Percentiles rank a stretch among this genome's conserved stretches.
Evolutionary conservation across 2,329 filamentous ascomycete genomes (phyloP).

Genomic region (Talaromyces sp.): DNA sequence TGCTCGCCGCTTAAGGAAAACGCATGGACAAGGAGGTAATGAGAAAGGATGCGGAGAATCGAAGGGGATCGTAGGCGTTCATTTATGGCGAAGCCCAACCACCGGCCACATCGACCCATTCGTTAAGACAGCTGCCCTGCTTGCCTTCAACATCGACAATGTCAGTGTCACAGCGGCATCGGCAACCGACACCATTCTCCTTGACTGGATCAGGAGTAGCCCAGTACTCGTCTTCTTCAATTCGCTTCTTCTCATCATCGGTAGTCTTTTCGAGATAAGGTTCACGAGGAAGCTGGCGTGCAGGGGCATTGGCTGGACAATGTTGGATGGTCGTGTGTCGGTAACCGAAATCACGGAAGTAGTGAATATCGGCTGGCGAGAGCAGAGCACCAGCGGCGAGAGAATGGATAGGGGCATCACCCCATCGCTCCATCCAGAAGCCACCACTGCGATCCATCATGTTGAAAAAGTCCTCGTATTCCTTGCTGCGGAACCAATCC

Average conservation of each 20-base stretch:
- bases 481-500: conserved; percentile 95
- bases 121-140: conserved; percentile 87
- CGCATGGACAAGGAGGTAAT: conserved; percentile 32
- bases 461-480: conserved; percentile 96
- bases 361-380: conserved; percentile 82
- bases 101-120: conserved; percentile 97
- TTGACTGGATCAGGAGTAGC: conserved; percentile 81
- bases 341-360: conserved; percentile 98
- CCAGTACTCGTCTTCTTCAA: conserved; percentile 97
- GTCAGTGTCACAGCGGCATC: conserved; percentile 95
- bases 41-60: conserved; percentile 34
- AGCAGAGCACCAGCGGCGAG: conserved; percentile 90
- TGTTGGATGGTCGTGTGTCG: conserved; percentile 98
- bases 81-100: conserved; percentile 73
- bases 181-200: conserved; percentile 95
- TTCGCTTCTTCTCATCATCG: conserved; percentile 75
- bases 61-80: conserved; percentile 6
- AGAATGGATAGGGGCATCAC: conserved; percentile 97
- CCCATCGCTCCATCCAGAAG: conserved; percentile 99
- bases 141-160: conserved; percentile 98
- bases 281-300: conserved; percentile 76
- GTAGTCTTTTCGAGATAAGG: conserved; percentile 84
- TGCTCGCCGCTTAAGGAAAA: conserved; percentile 37
- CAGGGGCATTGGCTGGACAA: conserved; percentile 92
- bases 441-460: conserved; percentile 98